Conservation (phyloP, 2,329 filamentous ascomycete species). For the Camillea tinctor region DNA sequence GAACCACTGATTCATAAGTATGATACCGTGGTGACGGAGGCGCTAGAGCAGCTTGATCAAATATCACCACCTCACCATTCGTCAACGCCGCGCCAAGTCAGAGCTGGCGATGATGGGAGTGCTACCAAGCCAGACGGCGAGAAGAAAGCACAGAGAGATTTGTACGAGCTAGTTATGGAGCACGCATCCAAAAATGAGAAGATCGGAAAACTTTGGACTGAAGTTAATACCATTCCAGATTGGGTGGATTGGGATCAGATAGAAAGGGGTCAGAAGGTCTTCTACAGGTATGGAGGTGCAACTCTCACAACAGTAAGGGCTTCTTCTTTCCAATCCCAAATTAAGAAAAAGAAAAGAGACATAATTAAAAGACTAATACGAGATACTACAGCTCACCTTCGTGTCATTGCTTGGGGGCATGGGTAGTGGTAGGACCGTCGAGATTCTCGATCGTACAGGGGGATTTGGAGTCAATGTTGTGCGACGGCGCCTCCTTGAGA, state of each 20-base stretch:
- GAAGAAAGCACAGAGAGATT: constrained; percentile 47
- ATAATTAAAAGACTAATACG: constrained; percentile 3
- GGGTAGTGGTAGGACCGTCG: constrained; percentile 70
- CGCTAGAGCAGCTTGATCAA: constrained; percentile 60
- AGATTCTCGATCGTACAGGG: constrained; percentile 71
- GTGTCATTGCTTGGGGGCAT: constrained; percentile 65
- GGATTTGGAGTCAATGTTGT: constrained; percentile 70
- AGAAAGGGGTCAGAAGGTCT: constrained; percentile 69
- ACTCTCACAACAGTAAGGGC: constrained; percentile 54
- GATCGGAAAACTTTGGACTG: constrained; percentile 57
- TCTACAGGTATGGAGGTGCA: constrained; percentile 72
- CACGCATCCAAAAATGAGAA: constrained; percentile 57
- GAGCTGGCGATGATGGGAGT: constrained; percentile 21
- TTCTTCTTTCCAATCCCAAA: too few species aligned
- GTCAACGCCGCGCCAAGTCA: background rate
- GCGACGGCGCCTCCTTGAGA: constrained; percentile 62
- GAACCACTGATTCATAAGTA: constrained; percentile 63
- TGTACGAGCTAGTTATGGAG: constrained; percentile 62
- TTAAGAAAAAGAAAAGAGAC: background rate
- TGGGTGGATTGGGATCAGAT: constrained; percentile 82
- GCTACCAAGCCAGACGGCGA: constrained; percentile 24
- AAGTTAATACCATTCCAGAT: constrained; percentile 64
- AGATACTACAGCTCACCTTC: constrained; percentile 45
- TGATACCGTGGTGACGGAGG: constrained; percentile 66
- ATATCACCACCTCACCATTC: constrained; percentile 48